Base-by-base conservation (phyloP, 2,329 filamentous ascomycete species). In the Zopfia rhizophila region DNA sequence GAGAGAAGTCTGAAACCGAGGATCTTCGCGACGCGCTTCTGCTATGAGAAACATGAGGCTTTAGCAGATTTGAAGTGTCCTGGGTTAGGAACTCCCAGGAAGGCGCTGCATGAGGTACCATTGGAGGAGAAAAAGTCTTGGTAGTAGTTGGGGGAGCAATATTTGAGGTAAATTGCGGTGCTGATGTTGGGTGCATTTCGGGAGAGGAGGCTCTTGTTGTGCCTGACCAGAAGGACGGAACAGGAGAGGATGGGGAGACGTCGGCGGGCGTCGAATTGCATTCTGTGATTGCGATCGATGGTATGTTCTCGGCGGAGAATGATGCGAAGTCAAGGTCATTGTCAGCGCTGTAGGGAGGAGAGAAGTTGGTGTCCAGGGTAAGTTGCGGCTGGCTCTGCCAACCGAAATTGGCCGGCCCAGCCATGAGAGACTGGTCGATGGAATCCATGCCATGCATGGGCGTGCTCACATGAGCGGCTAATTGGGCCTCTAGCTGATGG, bases 391-490 rank as follows among this genome's bases (percentile, higher is more conserved):
- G 58, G 19, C 56, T 62, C 48, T 62, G 60, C 67, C 67, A 67
- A 32, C 63, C 60, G 35, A 68, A 63, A 17, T 56, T 55, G 24
- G 66, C 52, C 11, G 65, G 43, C 11, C 60, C 54, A n/a, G 53
- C 45, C 48, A 65, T 53, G 24, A 68, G 45, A 37, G 53, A 60
- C 25, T 60, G 48, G 41, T 67, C 58, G 32, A 68, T 63, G 3
- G 60, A 60, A 40, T 69, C 67, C 68, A 71, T 66, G 7, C 66
- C 68, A 27, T 68, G 64, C 61, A 69, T 68, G 14, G 67, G 68
- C 7, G 65, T 60, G 44, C 61, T 68, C 1, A 70, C 64, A 21
- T 69, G 65, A 4, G 65, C 60, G 14, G 66, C 65, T 12, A 71
- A 48, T 37, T 71, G 68, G 4, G 68, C 63, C 37, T 71, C 68